Base-by-base conservation (phyloP, 768 basidiomycete genomes). In the Russula brevipes region DNA sequence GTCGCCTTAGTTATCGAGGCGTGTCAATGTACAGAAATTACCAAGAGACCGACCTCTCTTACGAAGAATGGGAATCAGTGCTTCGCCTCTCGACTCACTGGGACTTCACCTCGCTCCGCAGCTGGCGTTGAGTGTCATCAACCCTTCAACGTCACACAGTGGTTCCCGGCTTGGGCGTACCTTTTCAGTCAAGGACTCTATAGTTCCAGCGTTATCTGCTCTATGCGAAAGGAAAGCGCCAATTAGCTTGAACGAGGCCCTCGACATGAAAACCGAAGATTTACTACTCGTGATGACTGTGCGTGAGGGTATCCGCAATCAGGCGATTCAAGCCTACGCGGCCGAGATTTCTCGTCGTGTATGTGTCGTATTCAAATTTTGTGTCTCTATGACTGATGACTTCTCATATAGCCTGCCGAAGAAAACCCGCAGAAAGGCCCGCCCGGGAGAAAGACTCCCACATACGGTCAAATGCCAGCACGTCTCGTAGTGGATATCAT, bases 41-140 rank as follows among this genome's bases (percentile, higher is more conserved):
- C 17, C 59, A 56, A 16, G 53, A 46, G 30, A 19, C 31, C 8
- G 42, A n/a, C 24, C 58, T 60, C 17, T 64, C 58, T 14, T 68
- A 64, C 30, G 46, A 47, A 24, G 61, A 68, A 19, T 73, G 74
- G 70, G 61, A 64, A 11, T 69, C 73, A 11, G 69, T 74, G 6
- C 66, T 74, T 33, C 59, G 66, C 44, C 57, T 71, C 42, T 68
- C 72, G 16, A 65, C 70, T 56, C 72, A 12, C 45, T 79, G 41
- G 76, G 73, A 57, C 57, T 73, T 66, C 59, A 71, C 65, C 47
- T 66, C 56, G 56, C 72, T 67, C 69, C 75, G 61, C 69, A 24
- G 16, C 30, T 60, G 1, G 63, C 63, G 2, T 5, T 60, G 30
- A 38, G 11, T 5, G 30, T 14, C 4, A 52, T 63, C 8, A 24